Base-by-base conservation (phyloP, 805 yeast genomes). In the Clavispora fructus region DNA sequence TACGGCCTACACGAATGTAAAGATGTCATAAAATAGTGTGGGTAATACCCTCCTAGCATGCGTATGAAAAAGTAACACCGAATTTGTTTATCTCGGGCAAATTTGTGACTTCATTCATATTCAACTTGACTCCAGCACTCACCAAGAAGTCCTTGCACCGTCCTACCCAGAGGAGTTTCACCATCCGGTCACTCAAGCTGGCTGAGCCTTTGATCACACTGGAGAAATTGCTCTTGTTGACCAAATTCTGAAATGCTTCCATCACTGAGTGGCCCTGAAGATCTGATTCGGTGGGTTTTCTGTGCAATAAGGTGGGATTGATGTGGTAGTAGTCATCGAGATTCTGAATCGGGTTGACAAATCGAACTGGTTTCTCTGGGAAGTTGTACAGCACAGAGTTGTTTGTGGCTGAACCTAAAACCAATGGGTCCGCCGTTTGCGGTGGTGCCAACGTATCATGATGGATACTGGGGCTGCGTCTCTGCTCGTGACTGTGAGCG, bases 141-240 rank as follows among this genome's bases (percentile, higher is more conserved):
- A 91, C 68, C 43, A 92, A 62, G 61, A 92, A 86, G 38, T 88
- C 95, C 56, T 85, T 83, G 56, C 79, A 80, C 50, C 85, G 79
- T 0, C 97, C 97, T 57, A 87, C 97, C 97, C 97, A 92, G 39
- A 87, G 67, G 6, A 90, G 41, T 49, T 79, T 80, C 12, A 87
- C 55, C 49, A 79, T 74, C 52, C 73, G 75, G 43, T 82, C 84
- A 39, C 79, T 81, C 28, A 88, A 53, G 39, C 89, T 82, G 0
- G 94, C 80, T 45, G 91, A 78, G 4, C 83, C 65, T 61, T 87
- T 90, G 53, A 90, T 63, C 12, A 88, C 92, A 48, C 87, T 82
- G 2, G 83, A 73, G 57, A 82, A 85, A 40, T 78, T 74, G 28
- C 83, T 74, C 37, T 72, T 73, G 32, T 73, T 71, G 30, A 79